Evolutionary conservation across 129 eudicot species (phyloP), one percentile per base, ranked within the genome.

Genomic region (Erigeron canadensis): DNA sequence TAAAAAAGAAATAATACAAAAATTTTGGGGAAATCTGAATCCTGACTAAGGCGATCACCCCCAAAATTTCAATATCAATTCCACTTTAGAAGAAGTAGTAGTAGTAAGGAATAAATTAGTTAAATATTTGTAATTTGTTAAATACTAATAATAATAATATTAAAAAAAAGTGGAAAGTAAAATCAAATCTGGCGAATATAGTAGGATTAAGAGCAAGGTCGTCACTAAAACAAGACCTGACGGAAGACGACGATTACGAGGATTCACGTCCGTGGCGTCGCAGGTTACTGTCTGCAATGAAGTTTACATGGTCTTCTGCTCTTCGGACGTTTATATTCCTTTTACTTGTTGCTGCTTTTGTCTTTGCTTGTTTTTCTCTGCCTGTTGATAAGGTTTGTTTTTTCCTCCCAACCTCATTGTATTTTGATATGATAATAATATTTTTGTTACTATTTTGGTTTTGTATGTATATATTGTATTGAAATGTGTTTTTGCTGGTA

Each of bases 141-240:
- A 48, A 48, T 45, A 45, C 1, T 3, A 45, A 45, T 12, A 2
- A 46, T 5, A 46, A 46, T n/a, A n/a, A n/a, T n/a, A 58, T 22
- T 59, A 10, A 41, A 9, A 41, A 38, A 18, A 37, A 76, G 62
- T 76, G 55, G 16, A 17, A 55, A 41, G 23, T 56, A 41, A 62
- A 76, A 68, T 19, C 21, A 51, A 67, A 84, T 84, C 94, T 90
- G 96, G 96, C 90, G 85, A 90, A 79, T 80, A 82, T 76, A 62
- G 86, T 80, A 59, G 95, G 91, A 71, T 78, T 90, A 75, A 83
- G 97, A 88, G 89, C 91, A 40, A 77, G 95, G 80, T 82, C 89
- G 85, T 80, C 91, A 77, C 79, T 77, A 72, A 85, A 88, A 77
- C 91, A 84, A 77, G 88, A 84, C 86, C 80, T 67, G 40, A 58